phyloP scores from a whole-genome alignment of 2,329 filamentous ascomycete species.

The Fusarium poae region DNA sequence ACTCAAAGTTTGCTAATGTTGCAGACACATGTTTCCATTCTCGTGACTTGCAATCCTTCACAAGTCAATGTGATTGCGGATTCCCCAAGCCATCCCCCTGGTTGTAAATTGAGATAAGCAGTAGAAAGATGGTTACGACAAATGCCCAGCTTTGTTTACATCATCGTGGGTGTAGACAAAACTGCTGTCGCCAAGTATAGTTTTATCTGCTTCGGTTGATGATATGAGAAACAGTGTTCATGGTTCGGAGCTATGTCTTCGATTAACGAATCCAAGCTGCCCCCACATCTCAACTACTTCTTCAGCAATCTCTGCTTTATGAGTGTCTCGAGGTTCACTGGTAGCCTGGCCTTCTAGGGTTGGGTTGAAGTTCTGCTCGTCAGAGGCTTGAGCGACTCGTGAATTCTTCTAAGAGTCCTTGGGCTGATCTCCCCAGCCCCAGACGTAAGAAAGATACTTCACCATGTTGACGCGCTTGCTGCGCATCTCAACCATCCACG shows the following conservation, averaged over 20 bases:
- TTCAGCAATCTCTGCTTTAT: neutral
- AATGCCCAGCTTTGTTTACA: constrained; percentile 40
- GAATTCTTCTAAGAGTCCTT: constrained; percentile 41
- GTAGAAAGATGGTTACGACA: constrained; percentile 29
- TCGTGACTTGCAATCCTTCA: constrained; percentile 1
- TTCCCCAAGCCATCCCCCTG: neutral
- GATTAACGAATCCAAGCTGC: neutral
- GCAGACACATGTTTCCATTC: constrained; percentile 1
- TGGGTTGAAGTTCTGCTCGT: constrained; percentile 26
- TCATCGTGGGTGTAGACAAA: constrained; percentile 25
- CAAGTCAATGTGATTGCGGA: constrained; percentile 11
- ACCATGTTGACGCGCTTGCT: constrained; percentile 97
- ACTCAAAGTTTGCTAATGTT: constrained; percentile 8
- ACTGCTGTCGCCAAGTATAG: constrained; percentile 8
- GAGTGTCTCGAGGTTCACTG: constrained; percentile 1
- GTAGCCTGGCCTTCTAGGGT: constrained; percentile 8
- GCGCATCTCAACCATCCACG: constrained; percentile 98
- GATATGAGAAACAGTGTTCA: constrained; percentile 18
- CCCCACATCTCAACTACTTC: constrained; percentile 8
- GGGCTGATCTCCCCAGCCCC: constrained; percentile 83
- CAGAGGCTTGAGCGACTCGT: constrained; percentile 24
- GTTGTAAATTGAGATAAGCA: constrained; percentile 1
- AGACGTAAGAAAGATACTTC: constrained; percentile 92
- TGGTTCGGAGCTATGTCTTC: constrained; percentile 1
- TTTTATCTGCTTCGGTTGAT: constrained; percentile 19